Percentiles rank a stretch among this genome's conserved stretches.
These are phyloP conservation scores for Blumeria graminis DNA, from an alignment of 2,329 filamentous ascomycete species.

Conservation along the genomic window DNA sequence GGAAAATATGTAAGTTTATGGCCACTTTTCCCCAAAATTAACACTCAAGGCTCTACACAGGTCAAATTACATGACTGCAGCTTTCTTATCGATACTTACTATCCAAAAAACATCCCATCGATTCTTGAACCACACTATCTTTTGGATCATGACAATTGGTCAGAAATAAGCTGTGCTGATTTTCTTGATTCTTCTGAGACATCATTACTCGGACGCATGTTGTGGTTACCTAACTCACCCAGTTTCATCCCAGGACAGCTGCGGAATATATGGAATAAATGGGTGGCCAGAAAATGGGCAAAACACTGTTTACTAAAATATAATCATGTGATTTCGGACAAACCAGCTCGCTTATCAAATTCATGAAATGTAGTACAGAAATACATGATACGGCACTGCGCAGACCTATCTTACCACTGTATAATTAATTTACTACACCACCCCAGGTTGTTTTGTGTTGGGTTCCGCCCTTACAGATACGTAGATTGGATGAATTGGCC, in stretches of 20 bases:
- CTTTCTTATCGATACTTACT: slow-evolving; percentile 73
- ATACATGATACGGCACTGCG: no score
- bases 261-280: slow-evolving; percentile 14
- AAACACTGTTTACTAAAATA: slow-evolving; percentile 61
- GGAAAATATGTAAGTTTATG: slow-evolving; percentile 49
- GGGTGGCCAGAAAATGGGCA: slow-evolving; percentile 45
- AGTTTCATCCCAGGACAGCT: slow-evolving; percentile 40
- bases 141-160: slow-evolving; percentile 51
- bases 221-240: slow-evolving; percentile 57
- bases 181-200: slow-evolving; percentile 68
- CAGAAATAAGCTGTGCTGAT: slow-evolving; percentile 44
- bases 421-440: no score
- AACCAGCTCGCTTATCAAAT: no score
- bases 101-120: slow-evolving; percentile 34
- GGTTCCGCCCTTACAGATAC: no score
- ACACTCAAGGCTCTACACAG: slow-evolving; percentile 15
- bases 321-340: slow-evolving; percentile 12
- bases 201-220: slow-evolving; percentile 43
- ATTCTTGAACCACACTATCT: slow-evolving; percentile 61
- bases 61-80: slow-evolving; percentile 48
- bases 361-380: no score
- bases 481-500: no score
- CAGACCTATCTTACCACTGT: no score
- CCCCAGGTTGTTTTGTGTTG: no score
- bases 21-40: not conserved